Base-by-base conservation (phyloP, 768 basidiomycete genomes). In the Amanita molliuscula region DNA sequence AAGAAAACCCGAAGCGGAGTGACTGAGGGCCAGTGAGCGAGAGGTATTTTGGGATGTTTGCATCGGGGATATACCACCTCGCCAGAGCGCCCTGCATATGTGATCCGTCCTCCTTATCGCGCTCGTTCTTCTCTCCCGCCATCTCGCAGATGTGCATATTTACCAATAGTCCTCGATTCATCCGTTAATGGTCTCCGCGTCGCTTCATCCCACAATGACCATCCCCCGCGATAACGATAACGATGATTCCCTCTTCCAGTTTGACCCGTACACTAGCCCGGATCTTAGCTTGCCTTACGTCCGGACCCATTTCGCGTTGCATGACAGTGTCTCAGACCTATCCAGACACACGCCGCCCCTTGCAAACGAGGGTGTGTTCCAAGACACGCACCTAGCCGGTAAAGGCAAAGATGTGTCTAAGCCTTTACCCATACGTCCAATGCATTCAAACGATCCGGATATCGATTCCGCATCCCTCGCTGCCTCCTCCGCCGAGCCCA, bases 381-480 rank as follows among this genome's bases (percentile, higher is more conserved):
- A 53, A 37, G 51, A 48, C 40, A 15, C 37, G 34, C 38, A 29
- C 28, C 23, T 44, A 48, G 53, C 37, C 42, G 55, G 48, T 56
- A 82, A 83, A 62, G 81, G 81, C 47, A 82, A 83, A 62, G 69
- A 65, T 35, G 67, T 72, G 38, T 71, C 77, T 21, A 72, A 67
- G 55, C 78, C 81, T 16, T 59, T 81, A 62, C 69, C 74, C 50
- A 79, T 82, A 15, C 33, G 3, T 5, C 43, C 35, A 3, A 20
- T 16, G 16, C 35, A 21, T 31, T 40, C 49, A 23, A 25, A 25
- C 7, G 13, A 16, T 25, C 40, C 29, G n/a, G 35, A 52, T 13
- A 6, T 35, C 23, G 28, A 34, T 46, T 11, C 16, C 23, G 15
- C 8, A 25, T 40, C 34, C n/a, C 28, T 33, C 1, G 26, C 34